Evolutionary conservation across 169 alveolate genomes (phyloP), one percentile per base, ranked within the genome.

Genomic region (Besnoitia besnoiti): DNA sequence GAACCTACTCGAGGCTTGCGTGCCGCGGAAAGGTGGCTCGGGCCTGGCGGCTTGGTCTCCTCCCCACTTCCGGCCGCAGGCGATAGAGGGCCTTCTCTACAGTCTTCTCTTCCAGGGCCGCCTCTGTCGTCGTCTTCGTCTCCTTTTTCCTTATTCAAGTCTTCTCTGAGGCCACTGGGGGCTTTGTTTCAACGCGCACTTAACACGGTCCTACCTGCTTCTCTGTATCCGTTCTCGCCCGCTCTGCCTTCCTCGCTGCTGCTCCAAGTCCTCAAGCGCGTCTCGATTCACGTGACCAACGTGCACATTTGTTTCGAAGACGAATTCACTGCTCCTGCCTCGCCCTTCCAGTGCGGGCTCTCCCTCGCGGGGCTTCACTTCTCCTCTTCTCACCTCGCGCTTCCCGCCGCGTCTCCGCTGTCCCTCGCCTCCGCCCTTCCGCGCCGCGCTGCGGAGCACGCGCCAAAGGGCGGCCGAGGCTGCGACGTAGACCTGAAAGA

Each of bases 281-380:
- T 37, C 39, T 73, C 82, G 27, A 42, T 73, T 0, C 82, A 73
- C 82, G 44, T 73, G 39, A 73, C 82, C 8, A 73, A 73, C 82
- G 44, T 73, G 44, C 82, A 73, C n/a, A n/a, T 73, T 10, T 73
- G 39, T 16, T 42, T 73, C 24, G 82, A 73, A n/a, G 82, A 73
- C 46, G n/a, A n/a, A 39, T 35, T 19, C 46, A 14, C 82, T 19
- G 12, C 82, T 1, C 44, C 82, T 16, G 79, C 12, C 39, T 73
- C 82, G 19, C 82, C 82, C 24, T 73, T 73, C 21, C 82, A 73
- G 82, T 73, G 82, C n/a, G 82, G 82, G 3, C 82, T 73, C 82
- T 73, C 82, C 12, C 21, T 73, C 40, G 46, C 47, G 12, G 44
- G n/a, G 24, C 44, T 73, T 3, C 82, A 21, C 46, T n/a, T 73